Conservation (phyloP, 805 yeast species). For the Pichia cabralensis region DNA sequence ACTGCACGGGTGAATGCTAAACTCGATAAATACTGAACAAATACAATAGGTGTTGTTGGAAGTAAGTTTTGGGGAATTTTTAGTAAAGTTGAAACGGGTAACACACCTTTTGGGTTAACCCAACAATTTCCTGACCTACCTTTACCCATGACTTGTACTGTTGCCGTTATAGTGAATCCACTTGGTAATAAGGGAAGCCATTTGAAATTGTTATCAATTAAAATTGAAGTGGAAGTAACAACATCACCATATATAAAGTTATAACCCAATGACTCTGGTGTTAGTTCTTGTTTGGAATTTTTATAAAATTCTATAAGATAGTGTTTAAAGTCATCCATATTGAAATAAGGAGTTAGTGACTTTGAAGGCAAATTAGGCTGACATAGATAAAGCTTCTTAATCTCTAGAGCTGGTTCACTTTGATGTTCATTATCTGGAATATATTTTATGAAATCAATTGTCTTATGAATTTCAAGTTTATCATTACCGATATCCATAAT, state of each 20-base stretch:
- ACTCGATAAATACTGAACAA: slow-evolving; percentile 77
- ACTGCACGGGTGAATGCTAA: slow-evolving; percentile 78
- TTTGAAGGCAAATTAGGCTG: slow-evolving; percentile 34
- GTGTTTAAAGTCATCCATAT: slow-evolving; percentile 45
- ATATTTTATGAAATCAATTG: too few relatives aligned
- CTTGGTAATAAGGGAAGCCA: slow-evolving; percentile 53
- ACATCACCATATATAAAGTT: slow-evolving; percentile 74
- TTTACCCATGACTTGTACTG: slow-evolving; percentile 80
- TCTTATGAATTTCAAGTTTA: slow-evolving; percentile 39
- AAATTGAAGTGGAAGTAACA: slow-evolving; percentile 74
- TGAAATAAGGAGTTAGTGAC: slow-evolving; percentile 63
- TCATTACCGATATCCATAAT: slow-evolving; percentile 46
- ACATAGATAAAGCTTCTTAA: slow-evolving; percentile 46
- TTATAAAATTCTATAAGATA: slow-evolving; percentile 28
- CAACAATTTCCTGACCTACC: slow-evolving; percentile 94
- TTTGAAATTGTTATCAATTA: slow-evolving; percentile 63
- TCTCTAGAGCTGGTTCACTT: slow-evolving; percentile 36
- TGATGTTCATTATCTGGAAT: too few relatives aligned
- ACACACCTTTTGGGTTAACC: slow-evolving; percentile 90
- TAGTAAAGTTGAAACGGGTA: slow-evolving; percentile 69
- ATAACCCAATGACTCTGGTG: slow-evolving; percentile 43
- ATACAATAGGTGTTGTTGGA: slow-evolving; percentile 50
- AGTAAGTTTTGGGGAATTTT: slow-evolving; percentile 39
- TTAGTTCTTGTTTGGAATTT: slow-evolving; percentile 10
- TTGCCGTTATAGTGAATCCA: slow-evolving; percentile 63